These are phyloP conservation scores for Penicillium herquei DNA, from an alignment of 495 filamentous ascomycete species.

Conservation along the genomic window DNA sequence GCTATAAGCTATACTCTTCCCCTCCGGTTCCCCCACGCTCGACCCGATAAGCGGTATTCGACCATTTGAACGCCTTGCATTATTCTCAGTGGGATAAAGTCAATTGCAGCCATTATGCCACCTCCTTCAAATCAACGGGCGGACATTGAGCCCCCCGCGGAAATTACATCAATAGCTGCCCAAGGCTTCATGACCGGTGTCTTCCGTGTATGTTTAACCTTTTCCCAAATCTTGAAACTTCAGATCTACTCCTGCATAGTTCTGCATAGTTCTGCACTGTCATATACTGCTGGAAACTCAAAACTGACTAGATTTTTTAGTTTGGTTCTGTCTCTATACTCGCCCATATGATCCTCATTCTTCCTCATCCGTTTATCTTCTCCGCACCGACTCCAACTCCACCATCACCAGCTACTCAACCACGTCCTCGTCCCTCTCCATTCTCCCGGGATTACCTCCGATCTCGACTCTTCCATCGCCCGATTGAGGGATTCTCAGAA, in stretches of 20 bases:
- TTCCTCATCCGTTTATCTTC: constrained; percentile 48
- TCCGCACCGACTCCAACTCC: constrained; percentile 18
- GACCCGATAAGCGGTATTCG: constrained; percentile 5
- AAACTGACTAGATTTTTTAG: constrained; percentile 14
- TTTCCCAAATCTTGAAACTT: background rate
- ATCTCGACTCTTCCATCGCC: constrained; percentile 41
- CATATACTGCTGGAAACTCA: no score
- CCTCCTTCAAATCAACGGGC: constrained; percentile 36
- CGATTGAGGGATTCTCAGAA: constrained; percentile 44
- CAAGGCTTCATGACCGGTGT: constrained; percentile 46
- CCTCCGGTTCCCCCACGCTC: constrained; percentile 1
- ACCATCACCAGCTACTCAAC: constrained; percentile 17
- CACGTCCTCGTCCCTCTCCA: constrained; percentile 19
- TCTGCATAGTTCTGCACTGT: no score
- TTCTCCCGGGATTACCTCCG: constrained; percentile 40
- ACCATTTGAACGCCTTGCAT: background rate
- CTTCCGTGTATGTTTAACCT: constrained; percentile 38
- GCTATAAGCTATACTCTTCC: background rate
- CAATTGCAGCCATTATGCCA: constrained; percentile 31
- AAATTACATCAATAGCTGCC: constrained; percentile 41
- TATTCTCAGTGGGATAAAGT: constrained; percentile 4
- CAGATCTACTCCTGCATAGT: no score
- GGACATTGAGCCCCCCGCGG: constrained; percentile 41
- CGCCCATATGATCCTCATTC: constrained; percentile 47
- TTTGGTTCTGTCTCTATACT: constrained; percentile 50